phyloP scores from a whole-genome alignment of 2,329 filamentous ascomycete species.

The Aspergillus carbonarius region DNA sequence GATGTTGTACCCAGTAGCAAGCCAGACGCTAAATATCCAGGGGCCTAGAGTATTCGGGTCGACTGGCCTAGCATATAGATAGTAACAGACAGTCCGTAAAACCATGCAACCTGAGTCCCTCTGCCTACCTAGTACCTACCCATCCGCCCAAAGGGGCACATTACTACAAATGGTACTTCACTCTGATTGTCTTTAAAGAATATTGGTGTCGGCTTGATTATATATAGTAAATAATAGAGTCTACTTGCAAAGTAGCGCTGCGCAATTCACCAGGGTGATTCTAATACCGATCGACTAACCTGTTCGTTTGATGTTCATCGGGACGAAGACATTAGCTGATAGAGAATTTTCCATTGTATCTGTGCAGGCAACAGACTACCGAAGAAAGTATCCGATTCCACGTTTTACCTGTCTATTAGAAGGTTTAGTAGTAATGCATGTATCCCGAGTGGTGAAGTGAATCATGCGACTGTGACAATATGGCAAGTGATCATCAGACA shows the following conservation, averaged over 20 bases:
- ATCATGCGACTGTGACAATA: constrained; percentile 5
- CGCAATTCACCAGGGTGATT: too few species aligned
- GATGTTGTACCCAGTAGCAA: too few species aligned
- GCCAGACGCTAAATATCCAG: too few species aligned
- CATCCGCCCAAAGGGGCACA: neutral
- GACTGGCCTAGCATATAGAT: too few species aligned
- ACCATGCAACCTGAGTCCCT: neutral
- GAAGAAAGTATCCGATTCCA: constrained; percentile 12
- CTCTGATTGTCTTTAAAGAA: too few species aligned
- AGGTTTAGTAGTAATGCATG: constrained; percentile 18
- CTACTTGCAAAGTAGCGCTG: too few species aligned
- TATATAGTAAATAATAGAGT: too few species aligned
- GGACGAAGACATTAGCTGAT: neutral
- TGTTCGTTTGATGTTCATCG: neutral
- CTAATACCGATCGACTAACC: too few species aligned
- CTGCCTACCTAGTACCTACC: neutral
- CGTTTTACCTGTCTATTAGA: constrained; percentile 20
- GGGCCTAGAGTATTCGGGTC: neutral
- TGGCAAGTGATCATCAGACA: neutral
- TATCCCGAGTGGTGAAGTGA: constrained; percentile 5
- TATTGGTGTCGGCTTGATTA: too few species aligned
- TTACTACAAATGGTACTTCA: too few species aligned
- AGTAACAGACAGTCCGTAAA: neutral
- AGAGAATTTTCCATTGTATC: constrained; percentile 13
- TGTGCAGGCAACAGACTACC: constrained; percentile 10